Conservation (phyloP, 2,329 filamentous ascomycete genomes). For the Balansia obtecta region DNA sequence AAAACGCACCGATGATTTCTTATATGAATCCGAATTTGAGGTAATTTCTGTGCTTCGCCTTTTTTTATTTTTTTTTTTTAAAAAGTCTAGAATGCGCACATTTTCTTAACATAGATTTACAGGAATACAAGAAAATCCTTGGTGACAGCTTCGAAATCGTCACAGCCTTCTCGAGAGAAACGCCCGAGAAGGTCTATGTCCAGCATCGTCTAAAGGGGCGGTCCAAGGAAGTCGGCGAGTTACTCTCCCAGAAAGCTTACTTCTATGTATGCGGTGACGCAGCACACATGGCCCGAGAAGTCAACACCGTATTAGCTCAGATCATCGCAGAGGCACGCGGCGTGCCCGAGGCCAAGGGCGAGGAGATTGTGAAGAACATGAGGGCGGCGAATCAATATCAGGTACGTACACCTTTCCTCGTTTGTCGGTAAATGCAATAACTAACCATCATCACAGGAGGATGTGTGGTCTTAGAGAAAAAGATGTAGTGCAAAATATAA, state of each 20-base stretch:
- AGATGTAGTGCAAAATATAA: constrained; percentile 2
- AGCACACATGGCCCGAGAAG: constrained; percentile 90
- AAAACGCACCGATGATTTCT: constrained; percentile 75
- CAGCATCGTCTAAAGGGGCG: constrained; percentile 83
- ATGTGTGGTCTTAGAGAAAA: constrained; percentile 52
- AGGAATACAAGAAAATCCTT: constrained; percentile 68
- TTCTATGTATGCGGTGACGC: constrained; percentile 98
- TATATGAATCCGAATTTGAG: constrained; percentile 87
- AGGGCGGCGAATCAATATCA: constrained; percentile 92
- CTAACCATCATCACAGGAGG: constrained; percentile 37
- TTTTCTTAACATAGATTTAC: too few species aligned
- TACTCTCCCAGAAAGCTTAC: constrained; percentile 77
- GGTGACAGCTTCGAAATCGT: constrained; percentile 85
- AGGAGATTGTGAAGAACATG: constrained; percentile 97
- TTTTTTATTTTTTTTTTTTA: not conserved
- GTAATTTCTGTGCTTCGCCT: constrained; percentile 40
- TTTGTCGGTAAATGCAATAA: not conserved
- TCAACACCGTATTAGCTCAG: constrained; percentile 74
- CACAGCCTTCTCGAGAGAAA: constrained; percentile 89
- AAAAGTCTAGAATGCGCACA: not conserved
- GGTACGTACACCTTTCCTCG: constrained; percentile 34
- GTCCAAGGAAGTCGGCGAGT: constrained; percentile 72
- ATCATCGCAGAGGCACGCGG: constrained; percentile 78
- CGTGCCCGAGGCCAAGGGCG: constrained; percentile 73
- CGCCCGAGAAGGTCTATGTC: constrained; percentile 84